These are phyloP conservation scores for Terfezia claveryi DNA, from an alignment of 495 filamentous ascomycete genomes.

Conservation along the genomic window DNA sequence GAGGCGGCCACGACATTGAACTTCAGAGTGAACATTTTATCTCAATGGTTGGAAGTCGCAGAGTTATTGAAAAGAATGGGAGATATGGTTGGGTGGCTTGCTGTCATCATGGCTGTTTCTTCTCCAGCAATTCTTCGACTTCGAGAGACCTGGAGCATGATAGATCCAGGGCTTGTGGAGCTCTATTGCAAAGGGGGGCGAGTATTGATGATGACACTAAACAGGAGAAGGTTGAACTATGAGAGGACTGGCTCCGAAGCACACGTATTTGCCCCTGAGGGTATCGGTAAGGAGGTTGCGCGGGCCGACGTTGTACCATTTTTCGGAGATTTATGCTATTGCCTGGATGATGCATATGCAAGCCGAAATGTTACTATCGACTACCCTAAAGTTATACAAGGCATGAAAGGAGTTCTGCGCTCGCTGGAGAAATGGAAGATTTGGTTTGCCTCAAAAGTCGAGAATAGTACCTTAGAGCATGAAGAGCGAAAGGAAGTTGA, in stretches of 20 bases:
- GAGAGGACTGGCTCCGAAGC: conserved; percentile 8
- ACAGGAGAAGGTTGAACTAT: conserved; percentile 16
- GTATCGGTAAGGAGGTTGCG: conserved; percentile 8
- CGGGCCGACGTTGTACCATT: conserved; percentile 17
- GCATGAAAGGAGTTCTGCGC: conserved; percentile 7
- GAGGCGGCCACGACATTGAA: conserved; percentile 14
- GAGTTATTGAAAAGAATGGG: conserved; percentile 14
- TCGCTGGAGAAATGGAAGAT: conserved; percentile 13
- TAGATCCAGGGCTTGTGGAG: conserved; percentile 10
- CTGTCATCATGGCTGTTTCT: conserved; percentile 19
- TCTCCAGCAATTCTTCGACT: conserved; percentile 20
- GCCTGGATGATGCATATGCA: conserved; percentile 20
- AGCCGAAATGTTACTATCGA: conserved; percentile 16
- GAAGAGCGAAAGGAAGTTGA: conserved; percentile 10
- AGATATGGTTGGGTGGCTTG: conserved; percentile 20
- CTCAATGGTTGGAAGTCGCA: conserved; percentile 19
- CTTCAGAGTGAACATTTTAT: conserved; percentile 13
- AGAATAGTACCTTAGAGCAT: neutral
- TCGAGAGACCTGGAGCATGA: conserved; percentile 18
- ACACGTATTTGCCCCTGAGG: conserved; percentile 16
- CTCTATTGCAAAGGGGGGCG: conserved; percentile 11
- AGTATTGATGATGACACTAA: conserved; percentile 15
- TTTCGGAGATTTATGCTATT: conserved; percentile 20
- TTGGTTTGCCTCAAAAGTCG: conserved; percentile 6
- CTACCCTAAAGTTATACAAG: conserved; percentile 15